phyloP scores from a whole-genome alignment of 1,284 basidiomycete genomes.

The Taiwanofungus camphoratus region DNA sequence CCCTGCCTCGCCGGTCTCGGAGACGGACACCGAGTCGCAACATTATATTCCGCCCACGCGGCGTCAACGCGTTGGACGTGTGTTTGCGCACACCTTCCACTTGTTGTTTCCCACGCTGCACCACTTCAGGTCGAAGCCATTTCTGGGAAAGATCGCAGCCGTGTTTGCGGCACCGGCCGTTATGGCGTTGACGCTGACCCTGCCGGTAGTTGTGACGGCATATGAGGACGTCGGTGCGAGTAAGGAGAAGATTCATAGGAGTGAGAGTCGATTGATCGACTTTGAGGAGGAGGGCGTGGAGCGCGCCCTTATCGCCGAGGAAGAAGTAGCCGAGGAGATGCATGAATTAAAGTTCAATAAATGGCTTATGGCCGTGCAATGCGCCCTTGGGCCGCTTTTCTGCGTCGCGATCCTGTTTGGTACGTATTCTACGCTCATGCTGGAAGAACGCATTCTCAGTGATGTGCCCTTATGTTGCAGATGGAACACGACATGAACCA shows the following conservation, averaged over 20 bases:
- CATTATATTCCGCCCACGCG: conserved; percentile 34
- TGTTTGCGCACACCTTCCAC: conserved; percentile 41
- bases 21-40: conserved; percentile 35
- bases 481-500: conserved; percentile 42
- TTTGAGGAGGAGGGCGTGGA: conserved; percentile 70
- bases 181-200: conserved; percentile 79
- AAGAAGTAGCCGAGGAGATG: conserved; percentile 58
- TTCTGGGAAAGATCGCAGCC: conserved; percentile 69
- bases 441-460: not conserved
- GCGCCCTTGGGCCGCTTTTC: conserved; percentile 74
- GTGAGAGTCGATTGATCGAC: conserved; percentile 46
- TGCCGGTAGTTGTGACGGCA: conserved; percentile 82
- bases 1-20: conserved; percentile 45
- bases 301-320: conserved; percentile 56
- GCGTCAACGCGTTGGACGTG: conserved; percentile 34
- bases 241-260: conserved; percentile 38
- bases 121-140: conserved; percentile 66
- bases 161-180: conserved; percentile 86
- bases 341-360: conserved; percentile 70
- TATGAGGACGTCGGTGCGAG: conserved; percentile 36
- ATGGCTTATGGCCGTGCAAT: conserved; percentile 78
- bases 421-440: conserved; percentile 26
- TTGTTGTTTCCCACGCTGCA: conserved; percentile 87
- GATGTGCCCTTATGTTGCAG: conserved; percentile 36
- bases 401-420: conserved; percentile 71